Base-by-base conservation (phyloP, 2,329 filamentous ascomycete species). In the Penicillium vulpinum region DNA sequence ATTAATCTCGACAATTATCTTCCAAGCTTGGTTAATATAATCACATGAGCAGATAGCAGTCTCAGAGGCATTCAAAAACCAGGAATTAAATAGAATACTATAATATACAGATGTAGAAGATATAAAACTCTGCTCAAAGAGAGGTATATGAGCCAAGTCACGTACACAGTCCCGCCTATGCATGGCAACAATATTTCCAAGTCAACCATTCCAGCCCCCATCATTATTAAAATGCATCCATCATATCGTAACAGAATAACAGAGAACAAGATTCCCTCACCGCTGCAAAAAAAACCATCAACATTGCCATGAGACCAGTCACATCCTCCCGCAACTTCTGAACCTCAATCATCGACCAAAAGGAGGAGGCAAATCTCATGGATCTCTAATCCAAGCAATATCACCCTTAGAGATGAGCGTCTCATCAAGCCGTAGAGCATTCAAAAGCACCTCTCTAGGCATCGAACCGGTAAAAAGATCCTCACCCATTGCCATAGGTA, bases 401-500 rank as follows among this genome's bases (percentile, higher is more conserved):
- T 58, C 63, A 5, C 62, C 62, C n/a, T 67, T 61, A 8, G 66
- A 53, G 7, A 66, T 63, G 8, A 64, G 50, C 13, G 58, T 56
- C 46, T 68, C 67, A n/a, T 66, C 67, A 29, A 67, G 59, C 7
- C 73, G 70, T 47, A 76, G 58, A 15, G 72, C 70, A 44, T 63
- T 62, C 16, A 67, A 49, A 71, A 74, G 48, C 65, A 67, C 29
- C 46, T 63, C 54, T 64, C 64, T 26, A 58, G 68, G 29, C 66
- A 66, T 58, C 64, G 60, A 18, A 68, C 76, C 70, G 54, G 80
- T 81, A 33, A 81, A 63, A 9, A 75, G 63, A 61, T 81, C 80
- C 15, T 80, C 75, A 13, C 72, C 72, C 16, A 63, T 54, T 9
- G 55, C 21, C 10, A 54, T 52, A 15, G 38, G 54, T 6, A 51